Conservation (phyloP, 2,329 filamentous ascomycete species). For the Blumeria hordei region DNA sequence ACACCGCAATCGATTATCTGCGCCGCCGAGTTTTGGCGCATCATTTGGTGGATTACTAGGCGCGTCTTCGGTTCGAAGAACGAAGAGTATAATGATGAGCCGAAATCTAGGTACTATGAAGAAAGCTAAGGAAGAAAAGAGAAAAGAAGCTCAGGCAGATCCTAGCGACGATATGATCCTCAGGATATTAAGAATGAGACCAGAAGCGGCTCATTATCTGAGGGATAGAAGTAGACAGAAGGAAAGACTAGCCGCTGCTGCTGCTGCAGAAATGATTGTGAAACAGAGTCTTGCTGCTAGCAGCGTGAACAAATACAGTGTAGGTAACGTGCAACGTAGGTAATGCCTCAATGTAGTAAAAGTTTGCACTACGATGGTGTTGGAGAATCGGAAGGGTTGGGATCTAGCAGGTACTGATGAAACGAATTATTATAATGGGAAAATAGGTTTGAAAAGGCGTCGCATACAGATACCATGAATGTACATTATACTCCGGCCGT, state of each 20-base stretch:
- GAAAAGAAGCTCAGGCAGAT: conserved; percentile 85
- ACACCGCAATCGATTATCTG: conserved; percentile 48
- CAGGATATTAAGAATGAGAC: conserved; percentile 80
- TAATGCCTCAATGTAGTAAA: neutral
- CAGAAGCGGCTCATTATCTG: conserved; percentile 68
- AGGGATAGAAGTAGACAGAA: conserved; percentile 82
- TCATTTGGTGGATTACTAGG: conserved; percentile 36
- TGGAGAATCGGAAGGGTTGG: too few species aligned
- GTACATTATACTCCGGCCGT: too few species aligned
- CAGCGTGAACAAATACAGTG: conserved; percentile 13
- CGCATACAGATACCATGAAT: too few species aligned
- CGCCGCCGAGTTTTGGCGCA: conserved; percentile 30
- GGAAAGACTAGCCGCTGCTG: conserved; percentile 71
- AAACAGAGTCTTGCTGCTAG: conserved; percentile 57
- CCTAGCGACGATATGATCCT: conserved; percentile 97
- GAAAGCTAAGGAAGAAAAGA: conserved; percentile 84
- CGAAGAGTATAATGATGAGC: conserved; percentile 75
- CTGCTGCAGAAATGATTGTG: conserved; percentile 84
- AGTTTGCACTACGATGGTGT: conserved; percentile 3
- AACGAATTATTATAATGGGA: too few species aligned
- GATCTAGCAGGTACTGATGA: too few species aligned
- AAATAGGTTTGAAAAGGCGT: too few species aligned
- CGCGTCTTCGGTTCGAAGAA: conserved; percentile 39
- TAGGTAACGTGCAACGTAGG: conserved; percentile 15
- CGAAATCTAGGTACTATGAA: conserved; percentile 91